phyloP scores from a whole-genome alignment of 345 rosid genomes.

The Cardamine occulta region DNA sequence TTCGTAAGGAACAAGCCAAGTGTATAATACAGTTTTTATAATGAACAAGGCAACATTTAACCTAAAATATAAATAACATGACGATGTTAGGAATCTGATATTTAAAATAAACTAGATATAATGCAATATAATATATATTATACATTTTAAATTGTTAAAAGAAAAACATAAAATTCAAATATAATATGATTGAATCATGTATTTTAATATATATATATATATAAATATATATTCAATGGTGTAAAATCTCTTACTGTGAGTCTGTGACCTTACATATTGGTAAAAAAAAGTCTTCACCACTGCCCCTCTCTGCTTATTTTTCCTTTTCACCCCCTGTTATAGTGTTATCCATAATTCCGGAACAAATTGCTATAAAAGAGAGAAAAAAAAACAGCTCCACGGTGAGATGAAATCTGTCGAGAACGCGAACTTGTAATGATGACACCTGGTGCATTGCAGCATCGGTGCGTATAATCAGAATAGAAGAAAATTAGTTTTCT shows the following conservation, averaged over 20 bases:
- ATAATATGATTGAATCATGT: no score
- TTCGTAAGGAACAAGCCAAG: not conserved
- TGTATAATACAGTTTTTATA: no score
- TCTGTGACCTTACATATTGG: no score
- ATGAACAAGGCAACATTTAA: not conserved
- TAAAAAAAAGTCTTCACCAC: no score
- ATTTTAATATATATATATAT: no score
- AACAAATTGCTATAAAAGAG: not conserved
- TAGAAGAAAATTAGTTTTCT: not conserved
- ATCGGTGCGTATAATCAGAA: conserved; percentile 26
- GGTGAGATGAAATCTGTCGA: conserved; percentile 17
- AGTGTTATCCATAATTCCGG: not conserved
- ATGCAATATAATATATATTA: no score
- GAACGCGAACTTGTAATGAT: conserved; percentile 13
- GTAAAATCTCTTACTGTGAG: no score
- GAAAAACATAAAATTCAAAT: no score
- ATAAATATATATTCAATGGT: no score
- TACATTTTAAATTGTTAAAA: no score
- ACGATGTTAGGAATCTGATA: not conserved
- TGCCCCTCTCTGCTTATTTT: no score
- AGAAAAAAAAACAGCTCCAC: not conserved
- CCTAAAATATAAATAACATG: not conserved
- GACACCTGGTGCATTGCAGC: conserved; percentile 25
- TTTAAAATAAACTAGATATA: not conserved
- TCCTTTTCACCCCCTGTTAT: not conserved